Base-by-base conservation (phyloP, 208 protist genomes). In the Borovskyia barvae region DNA sequence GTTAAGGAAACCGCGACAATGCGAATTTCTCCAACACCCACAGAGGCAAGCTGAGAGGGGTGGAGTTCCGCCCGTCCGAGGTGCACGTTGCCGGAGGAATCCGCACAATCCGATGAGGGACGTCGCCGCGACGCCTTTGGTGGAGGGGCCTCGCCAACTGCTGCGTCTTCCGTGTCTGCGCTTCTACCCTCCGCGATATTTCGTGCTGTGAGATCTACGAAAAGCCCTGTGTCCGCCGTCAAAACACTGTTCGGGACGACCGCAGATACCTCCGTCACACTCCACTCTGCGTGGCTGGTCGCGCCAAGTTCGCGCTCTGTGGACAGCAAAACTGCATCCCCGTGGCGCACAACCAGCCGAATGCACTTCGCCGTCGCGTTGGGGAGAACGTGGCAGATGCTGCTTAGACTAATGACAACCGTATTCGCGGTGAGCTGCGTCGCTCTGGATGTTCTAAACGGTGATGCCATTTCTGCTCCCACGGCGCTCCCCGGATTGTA, bases 381-480 rank as follows among this genome's bases (percentile, higher is more conserved):
- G 20, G 75, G 57, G 24, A 72, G 56, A 14, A 88, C 39, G 32
- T 58, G 8, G 61, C 76, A 82, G 25, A 78, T 59, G 66, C 72
- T 87, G 29, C 81, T 87, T 12, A 92, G 54, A 45, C 75, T 72
- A 26, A 87, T 37, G 46, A 82, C 65, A 25, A 88, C 73, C 28
- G 71, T 72, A 0, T 77, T 26, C n/a, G 29, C 6, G 5, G 20
- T 5, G 15, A 8, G 11, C 14, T 39, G 35, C 35, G 35, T 8
- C 8, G 8, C 8, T 14, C 14, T 8, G 35, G 35, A 39, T n/a
- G 8, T 14, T 39, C 11, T 39, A 14, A 8, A 15, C 35, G 43
- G 41, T 8, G 29, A n/a, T 28, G 39, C 39, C 28, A n/a, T 8
- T 17, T 7, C 30, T 12, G 42, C 12, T 15, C 15, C 22, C 8